phyloP scores from a whole-genome alignment of 2,329 filamentous ascomycete genomes.

The Colletotrichum truncatum region DNA sequence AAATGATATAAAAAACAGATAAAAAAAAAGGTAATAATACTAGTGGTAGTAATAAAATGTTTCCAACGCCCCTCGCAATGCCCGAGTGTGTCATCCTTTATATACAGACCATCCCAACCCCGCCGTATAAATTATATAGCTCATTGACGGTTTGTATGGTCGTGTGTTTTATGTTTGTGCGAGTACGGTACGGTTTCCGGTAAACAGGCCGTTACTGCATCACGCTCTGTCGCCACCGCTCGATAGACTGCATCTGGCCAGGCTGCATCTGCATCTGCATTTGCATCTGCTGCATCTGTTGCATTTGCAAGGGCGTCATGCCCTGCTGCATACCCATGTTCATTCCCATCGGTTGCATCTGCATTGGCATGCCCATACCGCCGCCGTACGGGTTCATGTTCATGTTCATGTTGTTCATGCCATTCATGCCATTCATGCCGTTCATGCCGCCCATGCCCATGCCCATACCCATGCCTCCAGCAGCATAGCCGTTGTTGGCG shows the following conservation, averaged over 20 bases:
- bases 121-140: background rate
- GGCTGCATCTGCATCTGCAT: constrained; percentile 27
- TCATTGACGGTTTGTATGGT: background rate
- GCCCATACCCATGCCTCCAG: constrained; percentile 34
- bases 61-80: constrained; percentile 29
- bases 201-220: constrained; percentile 29
- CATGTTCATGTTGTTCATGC: constrained; percentile 37
- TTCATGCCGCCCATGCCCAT: constrained; percentile 33
- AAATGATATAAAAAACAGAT: too few species aligned
- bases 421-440: constrained; percentile 30
- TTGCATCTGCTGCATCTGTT: constrained; percentile 30
- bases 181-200: too few species aligned
- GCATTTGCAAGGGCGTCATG: constrained; percentile 35
- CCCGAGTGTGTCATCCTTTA: constrained; percentile 4
- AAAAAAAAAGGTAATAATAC: too few species aligned
- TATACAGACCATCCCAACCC: background rate
- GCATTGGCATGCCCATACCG: constrained; percentile 34
- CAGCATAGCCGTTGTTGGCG: constrained; percentile 11
- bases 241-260: constrained; percentile 29
- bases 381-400: constrained; percentile 33
- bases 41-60: too few species aligned
- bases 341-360: constrained; percentile 17
- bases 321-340: constrained; percentile 29
- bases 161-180: background rate
- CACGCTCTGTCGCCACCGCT: constrained; percentile 54